Evolutionary conservation across 2,329 filamentous ascomycete species (phyloP).

Genomic region (Endothia cerciana): DNA sequence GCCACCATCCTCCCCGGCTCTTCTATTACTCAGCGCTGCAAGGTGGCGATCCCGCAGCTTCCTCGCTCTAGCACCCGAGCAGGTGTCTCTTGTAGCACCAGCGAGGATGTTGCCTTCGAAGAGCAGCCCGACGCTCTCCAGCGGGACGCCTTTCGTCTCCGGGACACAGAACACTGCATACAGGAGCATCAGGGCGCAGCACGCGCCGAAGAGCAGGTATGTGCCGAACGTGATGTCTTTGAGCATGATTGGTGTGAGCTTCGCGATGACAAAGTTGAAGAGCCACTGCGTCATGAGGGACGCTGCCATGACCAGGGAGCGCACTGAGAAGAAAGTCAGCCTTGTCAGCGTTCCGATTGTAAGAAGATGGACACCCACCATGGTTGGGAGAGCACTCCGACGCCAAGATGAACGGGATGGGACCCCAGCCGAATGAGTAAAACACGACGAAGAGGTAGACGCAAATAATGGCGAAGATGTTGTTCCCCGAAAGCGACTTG

Average conservation of each 20-base stretch:
- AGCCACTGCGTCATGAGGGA: slow-evolving; percentile 40
- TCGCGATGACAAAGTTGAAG: slow-evolving; percentile 45
- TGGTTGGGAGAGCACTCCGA: slow-evolving; percentile 35
- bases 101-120: slow-evolving; percentile 28
- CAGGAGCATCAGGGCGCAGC: slow-evolving; percentile 49
- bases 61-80: slow-evolving; percentile 22
- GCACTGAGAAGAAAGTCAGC: slow-evolving; percentile 22
- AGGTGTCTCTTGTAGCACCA: slow-evolving; percentile 26
- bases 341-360: no score
- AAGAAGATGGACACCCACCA: slow-evolving; percentile 11
- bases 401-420: slow-evolving; percentile 35
- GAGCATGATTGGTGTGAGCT: slow-evolving; percentile 47
- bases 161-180: slow-evolving; percentile 56
- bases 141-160: slow-evolving; percentile 55
- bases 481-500: slow-evolving; percentile 43
- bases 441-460: slow-evolving; percentile 47
- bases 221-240: slow-evolving; percentile 50
- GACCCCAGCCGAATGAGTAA: slow-evolving; percentile 40
- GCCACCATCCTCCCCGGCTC: slow-evolving; percentile 6
- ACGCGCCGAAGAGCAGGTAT: slow-evolving; percentile 56
- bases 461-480: slow-evolving; percentile 49
- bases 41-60: slow-evolving; percentile 19
- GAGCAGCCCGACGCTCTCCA: slow-evolving; percentile 40
- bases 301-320: slow-evolving; percentile 33
- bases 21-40: neutral